Evolutionary conservation across 1,284 basidiomycete species (phyloP).

Genomic region (Meira nashicola): DNA sequence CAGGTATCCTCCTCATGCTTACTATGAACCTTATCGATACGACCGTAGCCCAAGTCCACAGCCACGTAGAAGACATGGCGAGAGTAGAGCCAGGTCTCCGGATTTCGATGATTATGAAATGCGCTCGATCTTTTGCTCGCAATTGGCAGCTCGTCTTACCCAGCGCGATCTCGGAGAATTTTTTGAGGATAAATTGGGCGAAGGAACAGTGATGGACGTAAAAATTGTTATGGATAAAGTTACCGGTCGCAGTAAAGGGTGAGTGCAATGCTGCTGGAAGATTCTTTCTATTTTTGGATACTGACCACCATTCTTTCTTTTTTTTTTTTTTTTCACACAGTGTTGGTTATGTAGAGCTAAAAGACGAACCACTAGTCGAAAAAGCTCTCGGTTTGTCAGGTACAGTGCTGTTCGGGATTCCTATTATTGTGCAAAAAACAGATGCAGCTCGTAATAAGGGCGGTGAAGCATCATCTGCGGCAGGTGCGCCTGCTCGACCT

Average conservation of each 20-base stretch:
- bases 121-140: conserved; percentile 95
- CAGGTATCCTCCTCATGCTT: background rate
- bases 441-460: conserved; percentile 85
- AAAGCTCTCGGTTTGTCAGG: conserved; percentile 83
- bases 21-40: conserved; percentile 9
- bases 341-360: conserved; percentile 92
- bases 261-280: conserved; percentile 43
- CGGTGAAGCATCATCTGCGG: conserved; percentile 10
- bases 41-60: conserved; percentile 18
- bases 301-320: background rate
- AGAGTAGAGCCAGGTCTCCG: conserved; percentile 59
- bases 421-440: conserved; percentile 90
- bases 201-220: conserved; percentile 81
- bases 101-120: conserved; percentile 62
- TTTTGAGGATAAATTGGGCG: conserved; percentile 93
- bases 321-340: conserved; percentile 53
- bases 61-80: conserved; percentile 10
- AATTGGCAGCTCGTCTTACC: conserved; percentile 89
- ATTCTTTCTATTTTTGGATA: background rate
- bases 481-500: conserved; percentile 14
- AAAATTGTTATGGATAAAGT: conserved; percentile 89
- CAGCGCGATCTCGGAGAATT: conserved; percentile 95
- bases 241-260: conserved; percentile 93
- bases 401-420: conserved; percentile 93
- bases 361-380: conserved; percentile 79